phyloP scores from a whole-genome alignment of 2,329 filamentous ascomycete species.

The Paecilomyces dactylethromorphus region DNA sequence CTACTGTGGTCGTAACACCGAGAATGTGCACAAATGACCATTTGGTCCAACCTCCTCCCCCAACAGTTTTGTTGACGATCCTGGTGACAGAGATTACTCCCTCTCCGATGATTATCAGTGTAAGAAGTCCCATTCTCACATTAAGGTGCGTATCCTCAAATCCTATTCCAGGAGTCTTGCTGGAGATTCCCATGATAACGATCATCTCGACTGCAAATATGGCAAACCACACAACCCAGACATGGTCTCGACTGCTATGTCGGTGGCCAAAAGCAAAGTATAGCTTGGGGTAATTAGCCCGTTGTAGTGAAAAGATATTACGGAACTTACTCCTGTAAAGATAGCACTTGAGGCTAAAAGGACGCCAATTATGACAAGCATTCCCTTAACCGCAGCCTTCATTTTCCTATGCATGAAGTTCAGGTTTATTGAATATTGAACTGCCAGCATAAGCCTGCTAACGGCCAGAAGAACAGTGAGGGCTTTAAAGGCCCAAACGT shows the following conservation, averaged over 20 bases:
- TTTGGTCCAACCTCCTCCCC: conserved; percentile 32
- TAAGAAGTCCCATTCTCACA: conserved; percentile 57
- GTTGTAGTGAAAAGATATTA: neutral
- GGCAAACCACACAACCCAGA: conserved; percentile 51
- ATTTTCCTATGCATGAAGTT: conserved; percentile 20
- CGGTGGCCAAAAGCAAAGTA: conserved; percentile 24
- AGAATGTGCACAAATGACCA: conserved; percentile 33
- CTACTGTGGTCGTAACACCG: conserved; percentile 31
- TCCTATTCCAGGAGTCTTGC: conserved; percentile 50
- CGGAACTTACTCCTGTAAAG: conserved; percentile 19
- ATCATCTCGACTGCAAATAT: conserved; percentile 49
- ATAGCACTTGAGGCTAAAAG: conserved; percentile 20
- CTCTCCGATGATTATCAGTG: conserved; percentile 61
- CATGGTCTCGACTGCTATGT: conserved; percentile 16
- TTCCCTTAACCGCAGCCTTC: conserved; percentile 17
- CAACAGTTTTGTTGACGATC: conserved; percentile 46
- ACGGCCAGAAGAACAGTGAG: conserved; percentile 41
- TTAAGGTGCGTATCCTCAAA: conserved; percentile 59
- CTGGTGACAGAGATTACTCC: conserved; percentile 57
- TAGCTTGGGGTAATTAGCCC: conserved; percentile 15
- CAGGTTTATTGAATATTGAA: conserved; percentile 46
- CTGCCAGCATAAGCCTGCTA: conserved; percentile 47
- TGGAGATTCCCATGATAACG: conserved; percentile 48
- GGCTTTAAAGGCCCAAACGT: conserved; percentile 39
- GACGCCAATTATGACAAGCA: conserved; percentile 21